phyloP scores from a whole-genome alignment of 352 stramenopile species.

The Achlya hypogyna region DNA sequence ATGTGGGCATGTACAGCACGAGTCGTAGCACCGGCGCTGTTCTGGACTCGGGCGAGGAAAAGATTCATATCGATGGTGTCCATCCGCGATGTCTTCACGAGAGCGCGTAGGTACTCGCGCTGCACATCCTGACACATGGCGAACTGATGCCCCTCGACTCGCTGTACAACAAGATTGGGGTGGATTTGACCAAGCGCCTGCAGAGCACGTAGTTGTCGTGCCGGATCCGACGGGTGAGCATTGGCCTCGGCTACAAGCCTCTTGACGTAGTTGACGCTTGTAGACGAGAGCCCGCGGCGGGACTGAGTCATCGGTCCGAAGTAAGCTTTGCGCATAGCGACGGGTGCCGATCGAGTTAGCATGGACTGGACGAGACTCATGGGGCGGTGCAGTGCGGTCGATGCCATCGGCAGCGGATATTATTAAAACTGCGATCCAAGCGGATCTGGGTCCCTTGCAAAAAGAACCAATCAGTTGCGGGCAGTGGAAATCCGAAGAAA shows the following conservation, averaged over 20 bases:
- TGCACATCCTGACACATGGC: not conserved
- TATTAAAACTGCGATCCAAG: not conserved
- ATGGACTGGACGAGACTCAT: too few relatives aligned
- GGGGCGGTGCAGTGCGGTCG: too few relatives aligned
- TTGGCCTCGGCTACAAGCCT: not conserved
- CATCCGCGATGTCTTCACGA: constrained; percentile 62
- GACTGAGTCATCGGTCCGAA: not conserved
- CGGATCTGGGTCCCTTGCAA: not conserved
- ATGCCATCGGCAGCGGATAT: not conserved
- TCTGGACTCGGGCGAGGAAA: constrained; percentile 24
- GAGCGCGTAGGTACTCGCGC: not conserved
- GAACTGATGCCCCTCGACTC: not conserved
- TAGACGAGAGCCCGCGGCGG: not conserved
- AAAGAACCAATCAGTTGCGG: not conserved
- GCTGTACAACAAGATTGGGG: not conserved
- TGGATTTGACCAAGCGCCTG: not conserved
- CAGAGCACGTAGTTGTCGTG: not conserved
- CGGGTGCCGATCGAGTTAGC: too few relatives aligned
- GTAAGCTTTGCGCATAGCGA: too few relatives aligned
- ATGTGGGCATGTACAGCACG: not conserved
- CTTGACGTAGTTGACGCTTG: not conserved
- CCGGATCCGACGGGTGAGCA: not conserved
- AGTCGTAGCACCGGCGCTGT: not conserved
- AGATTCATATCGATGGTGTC: constrained; percentile 65
- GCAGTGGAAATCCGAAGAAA: not conserved